Base-by-base conservation (phyloP, 805 yeast species). In the Ogataea corticis region DNA sequence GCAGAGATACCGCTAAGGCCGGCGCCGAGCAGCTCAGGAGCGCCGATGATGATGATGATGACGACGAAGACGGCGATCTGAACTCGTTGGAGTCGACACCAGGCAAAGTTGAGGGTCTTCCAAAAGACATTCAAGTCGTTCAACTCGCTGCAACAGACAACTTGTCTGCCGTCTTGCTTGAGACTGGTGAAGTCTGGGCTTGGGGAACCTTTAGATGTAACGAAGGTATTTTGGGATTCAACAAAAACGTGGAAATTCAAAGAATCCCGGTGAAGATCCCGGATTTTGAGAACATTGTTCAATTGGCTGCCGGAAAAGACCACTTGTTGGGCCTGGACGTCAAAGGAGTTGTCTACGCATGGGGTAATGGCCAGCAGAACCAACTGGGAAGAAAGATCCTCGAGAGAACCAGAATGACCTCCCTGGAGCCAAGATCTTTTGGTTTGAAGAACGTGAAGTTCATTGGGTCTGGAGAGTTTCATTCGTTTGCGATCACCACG, bases 171-270 rank as follows among this genome's bases (percentile, higher is more conserved):
- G 88, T 82, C 2, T 68, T 94, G 46, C 77, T 83, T 32, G 84
- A 79, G 38, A 82, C 80, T 43, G 98, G 99, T 30, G 88, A 86
- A 32, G 90, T 95, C 9, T 94, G 83, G 65, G 95, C 97, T 0
- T 94, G 99, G 98, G 99, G 99, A 31, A 87, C 97, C 16, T 94
- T 94, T 70, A 84, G 94, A 69, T 83, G 90, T 63, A 87, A 87
- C 57, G 98, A 94, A 67, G 99, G 99, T 44, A 72, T 84, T 33
- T 75, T 92, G 45, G 96, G 97, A 2, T 94, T 87, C 67, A 77
- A 79, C 53, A 82, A 82, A 49, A 76, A 79, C 40, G 76, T 80
- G 31, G 66, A 73, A 50, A 67, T 82, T 38, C 98, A 94, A 67
- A 69, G 57, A 18, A 72, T 71, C 1, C 99, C 99, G 9, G 66